Conservation (phyloP, 1,284 basidiomycete genomes). For the Leccinum insolens region DNA sequence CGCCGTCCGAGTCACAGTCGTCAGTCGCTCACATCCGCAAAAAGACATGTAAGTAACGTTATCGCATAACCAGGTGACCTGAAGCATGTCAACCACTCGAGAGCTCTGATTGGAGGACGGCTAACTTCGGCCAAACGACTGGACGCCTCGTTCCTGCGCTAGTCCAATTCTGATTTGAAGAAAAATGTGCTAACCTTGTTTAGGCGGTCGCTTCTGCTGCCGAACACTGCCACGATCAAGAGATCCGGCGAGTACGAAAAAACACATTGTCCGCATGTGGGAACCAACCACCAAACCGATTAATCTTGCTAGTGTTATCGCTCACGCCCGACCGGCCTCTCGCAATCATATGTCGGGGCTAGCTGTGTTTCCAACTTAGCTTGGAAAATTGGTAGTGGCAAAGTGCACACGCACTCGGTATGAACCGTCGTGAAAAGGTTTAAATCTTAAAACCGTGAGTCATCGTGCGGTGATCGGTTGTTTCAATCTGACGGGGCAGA, state of each 20-base stretch:
- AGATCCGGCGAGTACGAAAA: conserved; percentile 5
- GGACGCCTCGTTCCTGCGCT: conserved; percentile 1
- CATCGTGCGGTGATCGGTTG: conserved; percentile 8
- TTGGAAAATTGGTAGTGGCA: background rate
- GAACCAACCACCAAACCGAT: conserved; percentile 2
- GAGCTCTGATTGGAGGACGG: background rate
- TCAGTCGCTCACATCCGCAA: background rate
- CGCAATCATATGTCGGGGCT: background rate
- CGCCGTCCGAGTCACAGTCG: too few species aligned
- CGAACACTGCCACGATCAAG: background rate
- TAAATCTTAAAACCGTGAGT: conserved; percentile 12
- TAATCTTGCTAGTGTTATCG: background rate
- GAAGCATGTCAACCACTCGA: background rate
- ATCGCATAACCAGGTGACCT: conserved; percentile 1
- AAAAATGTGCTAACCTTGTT: background rate
- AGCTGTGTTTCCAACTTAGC: background rate
- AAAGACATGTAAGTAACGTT: conserved; percentile 1
- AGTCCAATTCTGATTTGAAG: background rate
- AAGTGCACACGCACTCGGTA: background rate
- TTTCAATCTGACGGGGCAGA: conserved; percentile 14
- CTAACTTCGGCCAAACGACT: background rate
- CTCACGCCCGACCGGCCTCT: background rate
- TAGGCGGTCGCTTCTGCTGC: background rate
- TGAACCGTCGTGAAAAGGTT: background rate
- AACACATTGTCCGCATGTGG: background rate